These are phyloP conservation scores for Copromyces sp. DNA, from an alignment of 495 filamentous ascomycete genomes.

Conservation along the genomic window DNA sequence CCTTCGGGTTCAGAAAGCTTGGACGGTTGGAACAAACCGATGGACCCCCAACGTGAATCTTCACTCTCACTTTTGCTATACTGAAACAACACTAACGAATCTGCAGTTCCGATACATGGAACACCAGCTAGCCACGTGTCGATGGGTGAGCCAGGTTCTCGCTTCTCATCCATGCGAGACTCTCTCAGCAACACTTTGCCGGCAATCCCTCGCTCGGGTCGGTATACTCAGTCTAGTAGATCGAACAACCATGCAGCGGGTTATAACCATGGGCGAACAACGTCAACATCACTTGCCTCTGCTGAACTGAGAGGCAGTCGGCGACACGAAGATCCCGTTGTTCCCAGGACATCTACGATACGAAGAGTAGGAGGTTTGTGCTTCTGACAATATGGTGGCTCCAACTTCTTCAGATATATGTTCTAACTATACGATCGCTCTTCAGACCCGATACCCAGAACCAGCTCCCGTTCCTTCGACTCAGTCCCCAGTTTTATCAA, in stretches of 20 bases:
- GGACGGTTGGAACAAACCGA: conserved; percentile 1
- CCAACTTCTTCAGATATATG: not conserved
- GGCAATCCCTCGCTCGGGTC: not conserved
- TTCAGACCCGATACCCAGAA: not conserved
- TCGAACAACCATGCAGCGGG: not conserved
- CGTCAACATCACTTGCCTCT: not conserved
- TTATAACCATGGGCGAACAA: not conserved
- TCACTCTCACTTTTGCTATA: not conserved
- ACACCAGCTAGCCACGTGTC: not conserved
- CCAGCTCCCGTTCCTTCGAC: not conserved
- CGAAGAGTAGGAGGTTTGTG: conserved; percentile 1
- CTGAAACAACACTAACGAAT: not conserved
- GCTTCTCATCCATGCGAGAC: not conserved
- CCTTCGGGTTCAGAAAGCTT: not conserved
- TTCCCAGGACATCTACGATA: not conserved
- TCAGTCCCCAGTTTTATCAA: conserved; percentile 1
- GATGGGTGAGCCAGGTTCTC: not conserved
- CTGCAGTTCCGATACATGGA: not conserved
- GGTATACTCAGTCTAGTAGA: not conserved
- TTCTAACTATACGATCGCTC: not conserved
- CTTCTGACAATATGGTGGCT: not conserved
- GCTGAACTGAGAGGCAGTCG: not conserved
- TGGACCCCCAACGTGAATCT: conserved; percentile 3
- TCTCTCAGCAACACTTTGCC: not conserved
- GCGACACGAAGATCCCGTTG: not conserved